Percentiles rank a stretch among this genome's conserved stretches.
Conservation (phyloP, 192 early-diverging fungal genomes). For the Chytriomyces sp. region DNA sequence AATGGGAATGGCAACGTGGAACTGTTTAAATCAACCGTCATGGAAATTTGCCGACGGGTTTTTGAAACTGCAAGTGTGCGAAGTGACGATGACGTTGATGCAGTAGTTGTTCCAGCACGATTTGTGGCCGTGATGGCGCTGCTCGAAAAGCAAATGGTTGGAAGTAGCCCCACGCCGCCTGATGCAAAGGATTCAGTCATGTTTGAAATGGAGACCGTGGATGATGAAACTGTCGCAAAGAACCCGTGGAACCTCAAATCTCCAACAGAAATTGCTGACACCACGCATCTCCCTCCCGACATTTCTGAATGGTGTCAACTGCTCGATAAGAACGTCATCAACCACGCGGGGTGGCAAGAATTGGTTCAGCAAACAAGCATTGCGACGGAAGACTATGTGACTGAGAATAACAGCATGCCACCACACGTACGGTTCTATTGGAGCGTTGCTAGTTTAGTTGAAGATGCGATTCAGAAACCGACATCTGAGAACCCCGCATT, state of each 20-base stretch:
- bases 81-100: not conserved
- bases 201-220: not conserved
- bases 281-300: not conserved
- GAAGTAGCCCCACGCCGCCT: not conserved
- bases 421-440: conserved; percentile 23
- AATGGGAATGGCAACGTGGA: not conserved
- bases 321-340: conserved; percentile 1
- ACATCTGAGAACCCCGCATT: not conserved
- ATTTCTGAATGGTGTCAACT: conserved; percentile 15
- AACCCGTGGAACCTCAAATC: no score
- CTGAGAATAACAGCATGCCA: not conserved
- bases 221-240: conserved; percentile 2
- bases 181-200: not conserved
- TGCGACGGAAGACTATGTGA: conserved; percentile 1
- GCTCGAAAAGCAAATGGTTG: conserved; percentile 1
- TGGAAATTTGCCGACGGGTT: not conserved
- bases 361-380: not conserved
- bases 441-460: conserved; percentile 15
- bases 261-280: not conserved
- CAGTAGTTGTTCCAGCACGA: conserved; percentile 1
- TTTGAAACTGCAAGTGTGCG: conserved; percentile 1
- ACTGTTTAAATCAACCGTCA: conserved; percentile 6
- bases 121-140: conserved; percentile 19
- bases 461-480: conserved; percentile 10
- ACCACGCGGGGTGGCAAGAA: conserved; percentile 15